phyloP scores from a whole-genome alignment of 192 early-diverging fungal species.

The Coemansia sp. region DNA sequence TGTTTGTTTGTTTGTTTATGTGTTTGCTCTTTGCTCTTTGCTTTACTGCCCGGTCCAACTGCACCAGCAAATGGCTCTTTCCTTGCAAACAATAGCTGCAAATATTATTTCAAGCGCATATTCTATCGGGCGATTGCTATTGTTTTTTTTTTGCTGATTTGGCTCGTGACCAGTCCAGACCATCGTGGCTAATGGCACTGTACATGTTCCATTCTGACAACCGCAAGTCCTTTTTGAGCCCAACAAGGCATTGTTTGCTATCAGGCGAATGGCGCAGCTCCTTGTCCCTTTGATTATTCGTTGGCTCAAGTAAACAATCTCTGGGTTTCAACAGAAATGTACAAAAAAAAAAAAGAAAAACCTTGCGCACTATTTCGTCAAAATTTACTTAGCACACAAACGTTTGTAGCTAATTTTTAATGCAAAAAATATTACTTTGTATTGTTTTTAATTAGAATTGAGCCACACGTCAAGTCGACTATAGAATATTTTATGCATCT shows the following conservation, averaged over 20 bases:
- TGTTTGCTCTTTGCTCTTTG: background rate
- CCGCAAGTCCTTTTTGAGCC: background rate
- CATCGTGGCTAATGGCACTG: constrained; percentile 5
- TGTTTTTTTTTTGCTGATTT: background rate
- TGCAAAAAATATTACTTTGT: background rate
- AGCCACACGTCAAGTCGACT: constrained; percentile 1
- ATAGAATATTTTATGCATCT: background rate
- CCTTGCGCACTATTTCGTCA: background rate
- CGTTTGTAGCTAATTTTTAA: background rate
- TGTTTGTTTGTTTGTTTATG: background rate
- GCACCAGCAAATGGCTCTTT: background rate
- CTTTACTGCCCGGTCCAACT: background rate
- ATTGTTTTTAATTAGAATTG: background rate
- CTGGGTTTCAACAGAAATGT: background rate
- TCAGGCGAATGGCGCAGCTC: constrained; percentile 6
- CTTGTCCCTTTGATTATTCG: background rate
- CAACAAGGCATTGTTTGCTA: background rate
- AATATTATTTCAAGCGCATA: background rate
- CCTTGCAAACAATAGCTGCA: background rate
- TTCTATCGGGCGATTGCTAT: background rate
- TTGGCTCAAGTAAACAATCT: background rate
- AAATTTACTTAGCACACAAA: background rate
- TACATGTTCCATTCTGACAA: background rate
- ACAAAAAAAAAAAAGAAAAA: background rate
- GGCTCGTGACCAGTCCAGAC: background rate